These are phyloP conservation scores for Talaromyces trachyspermus DNA, from an alignment of 495 filamentous ascomycete species.

Conservation along the genomic window DNA sequence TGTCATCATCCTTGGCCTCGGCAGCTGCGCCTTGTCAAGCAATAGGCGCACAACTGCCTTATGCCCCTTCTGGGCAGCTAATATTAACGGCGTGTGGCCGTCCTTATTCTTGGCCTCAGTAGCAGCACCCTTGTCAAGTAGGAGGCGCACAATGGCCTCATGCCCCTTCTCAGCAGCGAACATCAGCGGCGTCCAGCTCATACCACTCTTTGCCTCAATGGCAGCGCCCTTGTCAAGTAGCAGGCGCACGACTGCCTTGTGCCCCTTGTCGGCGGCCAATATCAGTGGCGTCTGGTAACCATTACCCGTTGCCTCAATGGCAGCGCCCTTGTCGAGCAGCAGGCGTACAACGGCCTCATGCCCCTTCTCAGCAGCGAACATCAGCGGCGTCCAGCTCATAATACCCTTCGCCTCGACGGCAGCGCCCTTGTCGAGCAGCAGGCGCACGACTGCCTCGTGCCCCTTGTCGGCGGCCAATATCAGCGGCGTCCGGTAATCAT, in stretches of 20 bases:
- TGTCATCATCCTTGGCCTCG: no score
- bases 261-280: constrained; percentile 27
- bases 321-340: constrained; percentile 26
- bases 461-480: constrained; percentile 29
- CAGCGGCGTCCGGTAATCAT: constrained; percentile 27
- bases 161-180: constrained; percentile 30
- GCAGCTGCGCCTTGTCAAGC: no score
- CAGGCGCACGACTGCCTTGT: constrained; percentile 27
- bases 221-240: constrained; percentile 33
- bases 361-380: constrained; percentile 29
- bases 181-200: constrained; percentile 31
- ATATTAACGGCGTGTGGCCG: no score
- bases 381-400: constrained; percentile 29
- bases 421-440: constrained; percentile 32
- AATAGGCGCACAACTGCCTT: no score
- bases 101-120: no score
- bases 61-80: no score
- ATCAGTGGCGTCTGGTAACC: constrained; percentile 31
- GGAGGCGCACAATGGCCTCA: no score
- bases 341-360: constrained; percentile 29
- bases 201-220: constrained; percentile 27
- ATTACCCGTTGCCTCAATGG: constrained; percentile 23
- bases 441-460: constrained; percentile 24
- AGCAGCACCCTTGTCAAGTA: no score
- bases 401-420: constrained; percentile 30